phyloP scores from a whole-genome alignment of 164 flowering plant genomes.

The Nymphaea colorata region DNA sequence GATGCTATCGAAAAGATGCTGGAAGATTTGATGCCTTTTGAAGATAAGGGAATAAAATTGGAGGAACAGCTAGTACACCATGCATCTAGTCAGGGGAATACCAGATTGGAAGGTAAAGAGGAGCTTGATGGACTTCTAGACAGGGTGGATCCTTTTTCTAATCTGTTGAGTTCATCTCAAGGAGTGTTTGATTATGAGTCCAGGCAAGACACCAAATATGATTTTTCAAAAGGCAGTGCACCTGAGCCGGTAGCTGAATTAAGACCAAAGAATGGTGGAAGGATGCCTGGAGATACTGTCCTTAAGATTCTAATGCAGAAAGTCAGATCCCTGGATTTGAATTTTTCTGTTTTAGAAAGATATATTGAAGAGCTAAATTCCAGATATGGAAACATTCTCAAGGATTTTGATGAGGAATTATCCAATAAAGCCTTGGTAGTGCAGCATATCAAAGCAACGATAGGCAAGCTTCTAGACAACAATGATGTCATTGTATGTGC shows the following conservation, averaged over 20 bases:
- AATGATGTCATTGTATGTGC: constrained; percentile 49
- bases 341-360: constrained; percentile 67
- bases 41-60: constrained; percentile 20
- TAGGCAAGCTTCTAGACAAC: constrained; percentile 34
- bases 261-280: constrained; percentile 32
- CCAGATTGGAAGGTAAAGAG: constrained; percentile 20
- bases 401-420: constrained; percentile 62
- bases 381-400: constrained; percentile 64
- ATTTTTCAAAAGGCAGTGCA: constrained; percentile 9
- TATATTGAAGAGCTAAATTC: constrained; percentile 74
- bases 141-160: constrained; percentile 20
- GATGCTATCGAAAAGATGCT: constrained; percentile 96
- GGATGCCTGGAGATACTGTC: constrained; percentile 94
- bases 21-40: constrained; percentile 75
- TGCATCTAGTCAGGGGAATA: constrained; percentile 11
- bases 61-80: constrained; percentile 22
- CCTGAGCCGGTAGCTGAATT: constrained; percentile 41
- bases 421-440: constrained; percentile 39
- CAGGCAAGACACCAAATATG: constrained; percentile 12
- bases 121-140: constrained; percentile 10
- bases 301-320: constrained; percentile 93
- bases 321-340: constrained; percentile 73
- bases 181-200: constrained; percentile 10
- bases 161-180: neutral
- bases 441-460: constrained; percentile 43